Evolutionary conservation across 2,329 filamentous ascomycete species (phyloP), one percentile per base, ranked within the genome.

Genomic region (Cordyceps javanica): DNA sequence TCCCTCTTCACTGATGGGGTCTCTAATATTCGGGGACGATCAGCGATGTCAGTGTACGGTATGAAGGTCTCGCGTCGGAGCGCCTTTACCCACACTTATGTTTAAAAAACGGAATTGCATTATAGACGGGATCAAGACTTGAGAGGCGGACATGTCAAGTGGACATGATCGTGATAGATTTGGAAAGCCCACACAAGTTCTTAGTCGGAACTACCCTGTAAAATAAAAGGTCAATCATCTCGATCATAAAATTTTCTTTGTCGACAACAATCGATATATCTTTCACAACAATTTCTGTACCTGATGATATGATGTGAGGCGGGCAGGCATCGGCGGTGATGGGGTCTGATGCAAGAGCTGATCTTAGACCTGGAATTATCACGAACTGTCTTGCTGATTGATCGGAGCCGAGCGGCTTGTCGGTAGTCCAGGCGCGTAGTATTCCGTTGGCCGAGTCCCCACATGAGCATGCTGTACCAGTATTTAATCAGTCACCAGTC

Each of bases 151-250:
- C 66, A 65, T 66, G 62, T 64, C 62, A 64, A 68, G 65, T 64
- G 60, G 62, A 65, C 64, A 68, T 68, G 67, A 63, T 66, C 69
- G 65, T 69, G 64, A 69, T 70, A 67, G 67, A 71, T 64, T 67
- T 69, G 67, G 66, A 64, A 66, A 66, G 63, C 65, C 67, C 66
- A 61, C 65, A 66, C 48, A 41, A 56, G 63, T 67, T 68, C 62
- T 67, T 67, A 65, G 63, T 63, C 62, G 67, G 67, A 69, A 71
- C 64, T 63, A 65, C 70, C 67, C 70, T 74, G 72, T 74, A 74
- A 73, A 74, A 72, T 74, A 72, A 73, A 73, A 72, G 54, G 69
- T 72, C 70, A 70, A 70, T 70, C 68, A 69, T 70, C 70, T 69
- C 67, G 66, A 62, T 68, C 68, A 66, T 65, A 66, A 68, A 64